Evolutionary conservation across 139 green algal genomes (phyloP), one percentile per base, ranked within the genome.

Genomic region (Volvox africanus): DNA sequence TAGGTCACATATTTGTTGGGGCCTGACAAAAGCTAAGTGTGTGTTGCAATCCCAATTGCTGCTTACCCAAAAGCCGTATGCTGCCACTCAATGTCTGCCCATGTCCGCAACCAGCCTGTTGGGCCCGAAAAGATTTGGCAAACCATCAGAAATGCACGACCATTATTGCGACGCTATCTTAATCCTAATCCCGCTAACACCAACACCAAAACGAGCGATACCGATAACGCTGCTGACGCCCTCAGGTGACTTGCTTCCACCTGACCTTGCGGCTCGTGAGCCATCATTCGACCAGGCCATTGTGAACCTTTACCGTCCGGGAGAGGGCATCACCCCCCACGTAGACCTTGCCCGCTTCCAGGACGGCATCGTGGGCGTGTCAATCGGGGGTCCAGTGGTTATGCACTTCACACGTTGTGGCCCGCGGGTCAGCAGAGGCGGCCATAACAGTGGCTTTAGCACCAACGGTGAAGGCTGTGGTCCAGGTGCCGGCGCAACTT

Each of bases 271-370:
- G 18, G 85, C 44, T n/a, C 85, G 85, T 14, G 3, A 2, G 19
- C 85, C 85, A 0, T 26, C 44, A 21, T 89, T 89, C 44, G 85
- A 89, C 85, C 85, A 93, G 36, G 61, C 91, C 28, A 95, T 95
- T 37, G 86, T 93, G 28, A 95, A 95, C 77, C 62, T 93, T 76
- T 95, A 95, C 87, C 68, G 61, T 1, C 92, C 92, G 1, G 93
- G 93, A 0, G 89, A 95, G 35, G 93, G 93, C 82, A 93, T 95
- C n/a, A 67, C 26, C 0, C 62, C 78, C 11, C 93, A 95, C n/a
- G 89, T 95, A n/a, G 93, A 95, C 79, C 87, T 95, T 14, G 68
- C 92, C 20, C 80, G 91, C 26, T 95, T 95, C 61, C 37, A 92
- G 76, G 87, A 91, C 61, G 87, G 87, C 76, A 86, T 91, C 13